These are phyloP conservation scores for Apiotrichum mycotoxinovorans DNA, from an alignment of 1,284 basidiomycete genomes.

Conservation along the genomic window DNA sequence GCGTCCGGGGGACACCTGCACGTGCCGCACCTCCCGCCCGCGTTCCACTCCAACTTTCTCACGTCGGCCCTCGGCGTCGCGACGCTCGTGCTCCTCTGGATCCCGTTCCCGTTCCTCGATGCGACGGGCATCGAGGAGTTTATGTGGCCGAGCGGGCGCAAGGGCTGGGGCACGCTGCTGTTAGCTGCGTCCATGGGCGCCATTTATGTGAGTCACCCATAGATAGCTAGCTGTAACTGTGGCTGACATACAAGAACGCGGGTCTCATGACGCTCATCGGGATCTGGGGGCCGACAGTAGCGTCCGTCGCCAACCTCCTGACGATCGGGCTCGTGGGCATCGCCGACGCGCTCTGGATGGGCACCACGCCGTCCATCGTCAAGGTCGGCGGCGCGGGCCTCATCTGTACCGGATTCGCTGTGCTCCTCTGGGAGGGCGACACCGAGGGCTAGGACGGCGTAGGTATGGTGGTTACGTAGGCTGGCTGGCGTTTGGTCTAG, in stretches of 20 bases:
- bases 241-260: conserved; percentile 34
- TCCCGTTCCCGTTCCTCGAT: conserved; percentile 41
- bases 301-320: conserved; percentile 49
- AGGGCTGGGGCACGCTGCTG: conserved; percentile 27
- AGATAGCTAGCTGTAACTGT: neutral
- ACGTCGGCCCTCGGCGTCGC: conserved; percentile 46
- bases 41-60: conserved; percentile 49
- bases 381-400: conserved; percentile 43
- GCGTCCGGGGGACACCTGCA: neutral
- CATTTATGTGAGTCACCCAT: conserved; percentile 36
- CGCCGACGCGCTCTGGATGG: conserved; percentile 45
- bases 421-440: conserved; percentile 47
- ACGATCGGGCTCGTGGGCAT: conserved; percentile 49
- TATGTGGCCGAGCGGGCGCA: conserved; percentile 21
- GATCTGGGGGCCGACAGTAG: conserved; percentile 48
- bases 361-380: conserved; percentile 35
- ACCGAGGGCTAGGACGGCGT: conserved; percentile 11
- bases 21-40: conserved; percentile 34
- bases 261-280: conserved; percentile 51
- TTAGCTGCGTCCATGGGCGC: conserved; percentile 40
- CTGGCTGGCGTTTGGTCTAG: no score
- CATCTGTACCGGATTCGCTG: conserved; percentile 47
- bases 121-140: conserved; percentile 42
- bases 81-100: conserved; percentile 44
- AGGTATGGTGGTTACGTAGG: no score